phyloP scores from a whole-genome alignment of 148 eudicot species.

The Cornus kousa region DNA sequence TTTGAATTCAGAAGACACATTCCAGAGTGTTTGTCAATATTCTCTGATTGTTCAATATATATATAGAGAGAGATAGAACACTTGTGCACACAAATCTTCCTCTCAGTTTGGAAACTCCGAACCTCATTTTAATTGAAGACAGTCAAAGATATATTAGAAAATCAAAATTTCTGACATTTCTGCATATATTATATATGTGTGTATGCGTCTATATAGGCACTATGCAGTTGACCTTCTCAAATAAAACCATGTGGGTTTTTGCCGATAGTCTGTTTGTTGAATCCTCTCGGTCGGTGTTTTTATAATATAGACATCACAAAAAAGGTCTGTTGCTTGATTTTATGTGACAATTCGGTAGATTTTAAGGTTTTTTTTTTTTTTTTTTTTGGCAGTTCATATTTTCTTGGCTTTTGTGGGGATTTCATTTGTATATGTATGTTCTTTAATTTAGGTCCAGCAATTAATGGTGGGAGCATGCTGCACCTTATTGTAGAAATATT shows the following conservation, averaged over 20 bases:
- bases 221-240: neutral
- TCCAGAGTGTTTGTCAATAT: neutral
- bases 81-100: no score
- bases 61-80: neutral
- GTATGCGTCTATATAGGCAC: neutral
- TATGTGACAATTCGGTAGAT: neutral
- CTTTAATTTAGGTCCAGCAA: no score
- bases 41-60: neutral
- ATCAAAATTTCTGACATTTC: no score
- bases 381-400: no score
- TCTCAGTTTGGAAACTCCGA: neutral
- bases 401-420: no score
- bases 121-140: neutral
- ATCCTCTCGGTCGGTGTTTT: neutral
- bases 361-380: neutral
- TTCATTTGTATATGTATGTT: no score
- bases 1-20: neutral
- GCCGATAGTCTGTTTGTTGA: no score
- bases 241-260: neutral
- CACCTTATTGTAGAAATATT: no score
- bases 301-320: neutral
- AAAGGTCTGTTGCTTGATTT: neutral
- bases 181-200: neutral
- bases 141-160: no score
- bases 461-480: no score